Percentiles rank a stretch among this genome's conserved stretches.
These are phyloP conservation scores for Niveomyces coronatus DNA, from an alignment of 2,329 filamentous ascomycete species.

Conservation along the genomic window DNA sequence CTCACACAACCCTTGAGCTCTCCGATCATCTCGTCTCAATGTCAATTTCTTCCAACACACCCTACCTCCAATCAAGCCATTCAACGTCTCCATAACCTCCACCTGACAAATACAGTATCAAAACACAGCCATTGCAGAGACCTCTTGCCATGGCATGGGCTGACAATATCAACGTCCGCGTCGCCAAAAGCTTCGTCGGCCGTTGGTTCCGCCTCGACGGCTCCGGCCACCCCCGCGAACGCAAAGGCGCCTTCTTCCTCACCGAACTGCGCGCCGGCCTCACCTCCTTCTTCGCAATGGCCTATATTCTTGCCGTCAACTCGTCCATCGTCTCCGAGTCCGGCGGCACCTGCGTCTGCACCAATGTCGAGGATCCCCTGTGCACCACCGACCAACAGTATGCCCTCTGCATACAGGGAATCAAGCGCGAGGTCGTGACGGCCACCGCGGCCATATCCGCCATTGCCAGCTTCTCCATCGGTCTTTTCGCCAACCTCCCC, in stretches of 20 bases:
- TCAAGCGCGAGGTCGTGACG: constrained; percentile 73
- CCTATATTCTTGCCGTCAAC: constrained; percentile 45
- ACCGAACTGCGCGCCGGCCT: constrained; percentile 78
- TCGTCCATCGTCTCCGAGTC: constrained; percentile 47
- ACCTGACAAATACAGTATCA: too few species aligned
- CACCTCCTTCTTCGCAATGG: constrained; percentile 64
- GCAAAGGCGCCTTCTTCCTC: constrained; percentile 67
- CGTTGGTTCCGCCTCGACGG: constrained; percentile 72
- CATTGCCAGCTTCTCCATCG: constrained; percentile 73
- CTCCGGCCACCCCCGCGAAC: constrained; percentile 63
- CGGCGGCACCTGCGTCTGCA: constrained; percentile 69
- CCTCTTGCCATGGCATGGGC: constrained; percentile 35
- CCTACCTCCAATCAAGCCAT: too few species aligned
- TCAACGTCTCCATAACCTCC: too few species aligned
- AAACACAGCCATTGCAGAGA: too few species aligned
- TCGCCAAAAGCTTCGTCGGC: constrained; percentile 57
- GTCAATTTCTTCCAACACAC: too few species aligned
- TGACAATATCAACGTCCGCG: constrained; percentile 40
- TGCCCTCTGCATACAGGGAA: constrained; percentile 47
- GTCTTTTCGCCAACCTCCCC: constrained; percentile 64
- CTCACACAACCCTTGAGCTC: too few species aligned
- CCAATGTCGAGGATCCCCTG: constrained; percentile 37
- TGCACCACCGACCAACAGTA: constrained; percentile 49
- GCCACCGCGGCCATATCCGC: constrained; percentile 76
- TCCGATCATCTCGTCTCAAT: too few species aligned